A percentile compares a stretch with the other conserved stretches of the same genome.
Conservation (phyloP, 306 rosid species). For the Dryas octopetala region DNA sequence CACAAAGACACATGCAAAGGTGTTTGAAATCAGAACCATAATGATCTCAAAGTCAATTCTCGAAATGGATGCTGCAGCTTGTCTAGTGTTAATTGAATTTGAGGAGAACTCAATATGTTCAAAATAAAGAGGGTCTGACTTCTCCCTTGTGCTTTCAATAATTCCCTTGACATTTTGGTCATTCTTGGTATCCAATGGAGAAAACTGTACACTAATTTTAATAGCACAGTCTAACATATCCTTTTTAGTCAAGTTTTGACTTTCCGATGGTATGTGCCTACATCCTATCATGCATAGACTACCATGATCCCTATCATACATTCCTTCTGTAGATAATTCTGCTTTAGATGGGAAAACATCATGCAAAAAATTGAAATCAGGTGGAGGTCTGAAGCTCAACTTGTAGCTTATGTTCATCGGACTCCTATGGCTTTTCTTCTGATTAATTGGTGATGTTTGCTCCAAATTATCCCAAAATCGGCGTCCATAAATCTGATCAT, state of each 20-base stretch:
- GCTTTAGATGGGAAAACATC: constrained; percentile 26
- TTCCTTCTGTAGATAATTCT: constrained; percentile 76
- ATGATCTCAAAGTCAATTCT: constrained; percentile 81
- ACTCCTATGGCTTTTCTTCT: constrained; percentile 15
- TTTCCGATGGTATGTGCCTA: constrained; percentile 40
- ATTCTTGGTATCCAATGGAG: constrained; percentile 52
- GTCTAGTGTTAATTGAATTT: constrained; percentile 46
- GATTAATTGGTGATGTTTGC: constrained; percentile 12
- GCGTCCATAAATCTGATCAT: constrained; percentile 40
- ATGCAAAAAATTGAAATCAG: constrained; percentile 41
- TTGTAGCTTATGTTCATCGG: constrained; percentile 60
- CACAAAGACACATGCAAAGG: constrained; percentile 73
- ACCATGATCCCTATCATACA: constrained; percentile 61
- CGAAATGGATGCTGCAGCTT: constrained; percentile 69
- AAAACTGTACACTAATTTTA: constrained; percentile 55
- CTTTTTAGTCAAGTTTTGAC: constrained; percentile 37
- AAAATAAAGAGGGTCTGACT: constrained; percentile 65
- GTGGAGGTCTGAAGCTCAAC: constrained; percentile 36
- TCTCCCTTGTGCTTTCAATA: constrained; percentile 63
- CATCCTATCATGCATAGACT: constrained; percentile 81
- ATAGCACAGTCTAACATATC: constrained; percentile 68
- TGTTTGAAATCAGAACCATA: constrained; percentile 73
- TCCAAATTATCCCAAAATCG: constrained; percentile 9
- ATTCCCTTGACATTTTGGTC: constrained; percentile 54
- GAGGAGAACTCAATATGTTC: constrained; percentile 55